Conservation (phyloP, 176 grass and related monocot species). For the Cymbopogon citratus region DNA sequence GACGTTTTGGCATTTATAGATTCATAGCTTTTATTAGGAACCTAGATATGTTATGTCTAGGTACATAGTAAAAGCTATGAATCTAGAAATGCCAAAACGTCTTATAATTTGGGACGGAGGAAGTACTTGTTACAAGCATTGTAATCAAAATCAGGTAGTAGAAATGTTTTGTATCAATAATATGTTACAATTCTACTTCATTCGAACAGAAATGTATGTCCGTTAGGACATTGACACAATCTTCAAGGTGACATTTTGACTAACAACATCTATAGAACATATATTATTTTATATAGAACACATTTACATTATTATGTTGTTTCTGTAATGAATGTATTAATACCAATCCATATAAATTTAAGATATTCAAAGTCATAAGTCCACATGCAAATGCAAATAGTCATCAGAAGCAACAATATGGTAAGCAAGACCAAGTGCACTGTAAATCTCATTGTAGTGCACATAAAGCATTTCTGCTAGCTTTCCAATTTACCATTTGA, state of each 20-base stretch:
- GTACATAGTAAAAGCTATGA: too few relatives aligned
- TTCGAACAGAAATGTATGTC: background rate
- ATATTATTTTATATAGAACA: background rate
- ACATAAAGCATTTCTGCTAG: background rate
- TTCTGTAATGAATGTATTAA: background rate
- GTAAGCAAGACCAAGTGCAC: background rate
- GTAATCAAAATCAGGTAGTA: background rate
- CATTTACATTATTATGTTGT: background rate
- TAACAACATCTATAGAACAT: background rate
- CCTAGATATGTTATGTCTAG: too few relatives aligned
- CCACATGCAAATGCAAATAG: background rate
- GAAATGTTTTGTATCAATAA: background rate
- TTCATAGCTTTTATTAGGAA: too few relatives aligned
- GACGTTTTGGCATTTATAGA: too few relatives aligned
- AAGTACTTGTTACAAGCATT: background rate
- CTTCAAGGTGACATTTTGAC: background rate
- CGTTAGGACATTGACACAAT: background rate
- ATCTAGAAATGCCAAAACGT: too few relatives aligned
- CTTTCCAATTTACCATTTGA: background rate
- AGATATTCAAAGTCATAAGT: background rate
- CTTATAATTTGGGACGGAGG: too few relatives aligned
- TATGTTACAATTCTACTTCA: background rate
- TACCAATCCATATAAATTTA: background rate
- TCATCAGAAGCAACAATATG: background rate
- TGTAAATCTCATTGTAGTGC: background rate